Evolutionary conservation across 2,329 filamentous ascomycete genomes (phyloP).

Genomic region (Cercospora brassicicola): DNA sequence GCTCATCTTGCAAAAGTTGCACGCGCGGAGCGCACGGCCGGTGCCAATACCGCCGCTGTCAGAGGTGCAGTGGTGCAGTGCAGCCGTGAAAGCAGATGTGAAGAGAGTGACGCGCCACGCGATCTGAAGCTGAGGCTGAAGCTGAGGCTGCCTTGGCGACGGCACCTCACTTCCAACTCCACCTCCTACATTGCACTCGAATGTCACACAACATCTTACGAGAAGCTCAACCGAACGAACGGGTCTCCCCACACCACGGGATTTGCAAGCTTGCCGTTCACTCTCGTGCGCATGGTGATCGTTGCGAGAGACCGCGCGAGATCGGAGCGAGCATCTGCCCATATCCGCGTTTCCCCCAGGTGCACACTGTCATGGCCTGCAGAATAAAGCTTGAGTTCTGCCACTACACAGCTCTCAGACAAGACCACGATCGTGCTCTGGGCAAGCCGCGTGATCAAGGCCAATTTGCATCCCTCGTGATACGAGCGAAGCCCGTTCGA

Average conservation of each 20-base stretch:
- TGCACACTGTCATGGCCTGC: neutral
- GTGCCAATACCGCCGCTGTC: neutral
- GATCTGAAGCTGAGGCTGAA: neutral
- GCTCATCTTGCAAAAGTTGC: neutral
- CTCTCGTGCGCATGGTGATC: neutral
- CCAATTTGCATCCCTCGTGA: neutral
- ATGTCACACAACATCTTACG: neutral
- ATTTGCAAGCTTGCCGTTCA: neutral
- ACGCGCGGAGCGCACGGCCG: neutral
- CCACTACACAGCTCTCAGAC: neutral
- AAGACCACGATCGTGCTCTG: neutral
- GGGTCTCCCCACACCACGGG: neutral
- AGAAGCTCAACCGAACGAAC: neutral
- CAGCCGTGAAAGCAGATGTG: neutral
- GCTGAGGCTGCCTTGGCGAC: neutral
- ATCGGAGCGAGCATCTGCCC: neutral
- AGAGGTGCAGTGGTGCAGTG: neutral
- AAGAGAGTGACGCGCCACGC: neutral
- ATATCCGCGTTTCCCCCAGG: neutral
- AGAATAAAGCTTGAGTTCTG: neutral
- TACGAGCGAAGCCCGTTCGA: neutral
- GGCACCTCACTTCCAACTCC: neutral
- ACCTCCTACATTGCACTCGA: too few relatives aligned
- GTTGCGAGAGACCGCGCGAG: neutral
- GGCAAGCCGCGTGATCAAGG: neutral